phyloP scores from a whole-genome alignment of 768 basidiomycete species.

The Termitomyces sp. region DNA sequence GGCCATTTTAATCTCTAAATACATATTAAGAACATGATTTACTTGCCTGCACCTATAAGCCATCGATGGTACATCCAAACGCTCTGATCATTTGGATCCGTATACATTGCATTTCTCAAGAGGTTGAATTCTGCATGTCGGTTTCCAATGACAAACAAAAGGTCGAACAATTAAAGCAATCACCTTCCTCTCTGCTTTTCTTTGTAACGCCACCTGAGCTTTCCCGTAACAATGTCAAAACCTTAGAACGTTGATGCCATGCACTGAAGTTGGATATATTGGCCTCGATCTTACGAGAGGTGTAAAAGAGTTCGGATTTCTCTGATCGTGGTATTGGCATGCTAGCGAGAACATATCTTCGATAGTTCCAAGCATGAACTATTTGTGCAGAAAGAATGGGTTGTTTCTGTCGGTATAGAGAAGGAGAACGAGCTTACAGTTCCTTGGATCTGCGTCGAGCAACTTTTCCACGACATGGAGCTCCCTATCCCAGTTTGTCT shows the following conservation, averaged over 20 bases:
- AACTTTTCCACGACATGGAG: conserved; percentile 87
- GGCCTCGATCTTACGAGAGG: conserved; percentile 82
- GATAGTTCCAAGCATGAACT: conserved; percentile 97
- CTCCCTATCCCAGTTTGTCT: conserved; percentile 79
- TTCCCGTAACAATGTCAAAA: conserved; percentile 63
- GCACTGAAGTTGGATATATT: conserved; percentile 99
- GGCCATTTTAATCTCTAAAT: background rate
- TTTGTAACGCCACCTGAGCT: conserved; percentile 43
- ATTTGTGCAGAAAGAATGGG: conserved; percentile 1
- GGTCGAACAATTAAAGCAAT: background rate
- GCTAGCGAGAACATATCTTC: conserved; percentile 74
- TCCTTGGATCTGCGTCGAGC: conserved; percentile 86
- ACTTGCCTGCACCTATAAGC: conserved; percentile 76
- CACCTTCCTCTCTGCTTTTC: conserved; percentile 67
- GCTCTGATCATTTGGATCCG: conserved; percentile 93
- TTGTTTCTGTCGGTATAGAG: background rate
- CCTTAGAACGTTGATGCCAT: conserved; percentile 95
- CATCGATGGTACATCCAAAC: conserved; percentile 99
- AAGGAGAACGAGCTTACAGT: conserved; percentile 55
- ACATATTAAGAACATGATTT: background rate
- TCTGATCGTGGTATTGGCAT: conserved; percentile 56
- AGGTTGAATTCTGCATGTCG: conserved; percentile 76
- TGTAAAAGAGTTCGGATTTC: conserved; percentile 75
- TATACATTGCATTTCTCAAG: conserved; percentile 91
- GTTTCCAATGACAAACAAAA: background rate